phyloP scores from a whole-genome alignment of 2,329 filamentous ascomycete species.

The Zopfia rhizophila region DNA sequence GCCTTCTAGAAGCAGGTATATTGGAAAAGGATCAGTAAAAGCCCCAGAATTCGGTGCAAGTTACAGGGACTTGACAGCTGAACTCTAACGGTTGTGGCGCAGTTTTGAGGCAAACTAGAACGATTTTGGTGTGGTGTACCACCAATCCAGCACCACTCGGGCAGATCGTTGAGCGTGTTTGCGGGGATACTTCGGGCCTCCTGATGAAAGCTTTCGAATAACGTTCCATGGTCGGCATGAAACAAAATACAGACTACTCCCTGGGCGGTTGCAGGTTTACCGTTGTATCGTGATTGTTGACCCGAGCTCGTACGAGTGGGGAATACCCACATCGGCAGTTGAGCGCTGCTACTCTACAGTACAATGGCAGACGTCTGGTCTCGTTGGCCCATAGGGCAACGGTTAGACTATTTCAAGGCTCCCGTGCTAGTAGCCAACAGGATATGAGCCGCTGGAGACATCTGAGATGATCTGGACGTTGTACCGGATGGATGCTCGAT shows the following conservation, averaged over 20 bases:
- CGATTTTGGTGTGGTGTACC: constrained; percentile 11
- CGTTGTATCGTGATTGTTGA: too few species aligned
- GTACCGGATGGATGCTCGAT: constrained; percentile 8
- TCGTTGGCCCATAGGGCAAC: constrained; percentile 4
- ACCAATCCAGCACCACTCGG: constrained; percentile 1
- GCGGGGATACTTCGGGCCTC: too few species aligned
- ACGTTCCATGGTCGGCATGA: too few species aligned
- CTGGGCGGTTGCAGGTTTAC: too few species aligned
- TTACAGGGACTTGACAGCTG: constrained; percentile 11
- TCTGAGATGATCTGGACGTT: constrained; percentile 5
- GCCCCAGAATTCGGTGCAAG: too few species aligned
- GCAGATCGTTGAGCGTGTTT: constrained; percentile 1
- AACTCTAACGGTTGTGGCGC: constrained; percentile 9
- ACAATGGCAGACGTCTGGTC: constrained; percentile 11
- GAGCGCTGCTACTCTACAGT: too few species aligned
- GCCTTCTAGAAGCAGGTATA: too few species aligned
- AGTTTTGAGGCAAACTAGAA: constrained; percentile 1
- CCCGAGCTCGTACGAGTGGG: too few species aligned
- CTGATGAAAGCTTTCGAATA: too few species aligned
- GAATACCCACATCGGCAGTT: too few species aligned
- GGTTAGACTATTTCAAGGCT: constrained; percentile 16
- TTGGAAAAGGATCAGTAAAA: too few species aligned
- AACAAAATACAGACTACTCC: too few species aligned
- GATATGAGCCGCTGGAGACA: not conserved
- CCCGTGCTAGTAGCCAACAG: constrained; percentile 13